Conservation (phyloP, 495 filamentous ascomycete genomes). For the Aspergillus egyptiacus region DNA sequence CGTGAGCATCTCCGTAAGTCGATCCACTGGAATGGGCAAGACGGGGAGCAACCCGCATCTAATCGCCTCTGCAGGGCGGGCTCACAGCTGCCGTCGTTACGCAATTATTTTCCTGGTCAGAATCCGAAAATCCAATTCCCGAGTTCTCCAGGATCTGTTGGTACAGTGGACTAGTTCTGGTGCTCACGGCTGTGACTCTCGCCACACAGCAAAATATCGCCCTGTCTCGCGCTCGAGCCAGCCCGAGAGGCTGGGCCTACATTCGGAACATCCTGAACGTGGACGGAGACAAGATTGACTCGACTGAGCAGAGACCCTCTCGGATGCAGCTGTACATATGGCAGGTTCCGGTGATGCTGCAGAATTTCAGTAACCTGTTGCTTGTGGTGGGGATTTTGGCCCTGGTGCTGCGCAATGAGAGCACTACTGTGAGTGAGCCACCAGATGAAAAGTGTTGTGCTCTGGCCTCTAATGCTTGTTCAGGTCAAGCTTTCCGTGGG, state of each 20-base stretch:
- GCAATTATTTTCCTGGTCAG: background rate
- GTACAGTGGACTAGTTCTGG: background rate
- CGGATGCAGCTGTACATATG: background rate
- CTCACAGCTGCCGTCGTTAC: background rate
- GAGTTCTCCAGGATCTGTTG: background rate
- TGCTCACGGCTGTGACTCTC: background rate
- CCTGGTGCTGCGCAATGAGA: background rate
- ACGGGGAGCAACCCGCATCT: background rate
- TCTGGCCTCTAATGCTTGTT: background rate
- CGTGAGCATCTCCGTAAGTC: background rate
- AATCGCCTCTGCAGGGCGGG: background rate
- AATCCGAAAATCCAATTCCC: background rate
- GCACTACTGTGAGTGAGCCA: background rate
- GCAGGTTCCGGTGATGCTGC: background rate
- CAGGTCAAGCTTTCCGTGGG: background rate
- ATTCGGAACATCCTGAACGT: background rate
- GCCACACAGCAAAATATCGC: background rate
- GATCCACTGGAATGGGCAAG: background rate
- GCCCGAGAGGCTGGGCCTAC: background rate
- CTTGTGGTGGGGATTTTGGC: background rate
- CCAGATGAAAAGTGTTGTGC: background rate
- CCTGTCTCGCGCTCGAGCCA: background rate
- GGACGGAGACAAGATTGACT: background rate
- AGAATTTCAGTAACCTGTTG: background rate
- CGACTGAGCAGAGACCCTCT: background rate